phyloP scores from a whole-genome alignment of 169 alveolate species.

The Plasmodium sp. region DNA sequence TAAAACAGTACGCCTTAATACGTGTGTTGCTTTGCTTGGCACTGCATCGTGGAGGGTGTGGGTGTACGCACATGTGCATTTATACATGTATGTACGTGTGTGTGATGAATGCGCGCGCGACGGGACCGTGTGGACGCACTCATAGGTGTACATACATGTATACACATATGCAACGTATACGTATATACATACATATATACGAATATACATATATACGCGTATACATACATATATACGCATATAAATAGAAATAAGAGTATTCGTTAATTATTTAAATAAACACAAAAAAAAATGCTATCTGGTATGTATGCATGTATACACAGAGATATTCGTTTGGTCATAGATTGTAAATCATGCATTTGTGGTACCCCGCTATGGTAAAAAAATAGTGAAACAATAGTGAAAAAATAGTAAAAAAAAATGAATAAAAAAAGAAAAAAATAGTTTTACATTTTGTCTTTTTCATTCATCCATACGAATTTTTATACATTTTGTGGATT shows the following conservation, averaged over 20 bases:
- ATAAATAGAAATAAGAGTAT: background rate
- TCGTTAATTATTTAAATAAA: conserved; percentile 53
- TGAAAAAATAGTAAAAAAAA: background rate
- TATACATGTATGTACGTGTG: background rate
- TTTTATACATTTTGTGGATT: background rate
- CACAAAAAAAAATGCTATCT: conserved; percentile 37
- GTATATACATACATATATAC: background rate
- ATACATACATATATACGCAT: background rate
- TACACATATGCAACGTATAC: background rate
- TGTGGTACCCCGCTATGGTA: background rate
- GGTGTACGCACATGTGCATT: background rate
- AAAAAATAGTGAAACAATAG: background rate
- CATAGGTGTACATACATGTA: background rate
- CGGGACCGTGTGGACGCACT: background rate
- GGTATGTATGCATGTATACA: conserved; percentile 17
- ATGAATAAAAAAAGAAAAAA: background rate
- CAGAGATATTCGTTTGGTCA: background rate
- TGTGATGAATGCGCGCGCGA: background rate
- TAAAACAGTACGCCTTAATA: background rate
- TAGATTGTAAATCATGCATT: background rate
- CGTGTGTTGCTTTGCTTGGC: background rate
- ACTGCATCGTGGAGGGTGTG: background rate
- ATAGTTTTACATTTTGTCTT: background rate
- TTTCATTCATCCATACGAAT: background rate
- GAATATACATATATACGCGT: background rate